Percentiles rank a stretch among this genome's conserved stretches.
Conservation (phyloP, 495 filamentous ascomycete genomes). For the Thozetella sp. region DNA sequence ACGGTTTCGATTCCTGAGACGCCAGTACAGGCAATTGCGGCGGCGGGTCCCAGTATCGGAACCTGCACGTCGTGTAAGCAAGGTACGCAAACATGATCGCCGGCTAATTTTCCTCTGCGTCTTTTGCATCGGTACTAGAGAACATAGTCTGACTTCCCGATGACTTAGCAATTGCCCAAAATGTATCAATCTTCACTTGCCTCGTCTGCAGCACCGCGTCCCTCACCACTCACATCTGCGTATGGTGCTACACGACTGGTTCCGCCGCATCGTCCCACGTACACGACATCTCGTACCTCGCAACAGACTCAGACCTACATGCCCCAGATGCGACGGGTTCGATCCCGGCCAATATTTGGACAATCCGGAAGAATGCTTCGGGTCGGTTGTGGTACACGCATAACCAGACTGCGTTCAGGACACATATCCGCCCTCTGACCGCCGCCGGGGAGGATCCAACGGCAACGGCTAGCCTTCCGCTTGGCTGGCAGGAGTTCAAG, state of each 20-base stretch:
- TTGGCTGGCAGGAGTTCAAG: conserved; percentile 6
- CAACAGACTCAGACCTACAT: conserved; percentile 7
- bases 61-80: background rate
- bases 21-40: background rate
- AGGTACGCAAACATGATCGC: background rate
- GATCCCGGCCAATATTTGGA: conserved; percentile 7
- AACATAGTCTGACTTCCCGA: background rate
- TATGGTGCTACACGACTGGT: conserved; percentile 12
- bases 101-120: background rate
- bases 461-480: background rate
- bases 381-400: conserved; percentile 10
- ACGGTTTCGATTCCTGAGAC: background rate
- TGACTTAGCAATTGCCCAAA: conserved; percentile 4
- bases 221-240: conserved; percentile 1
- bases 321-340: background rate
- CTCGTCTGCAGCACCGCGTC: conserved; percentile 8
- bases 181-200: conserved; percentile 10
- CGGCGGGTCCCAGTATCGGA: background rate
- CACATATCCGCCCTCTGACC: conserved; percentile 8
- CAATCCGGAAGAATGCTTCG: conserved; percentile 8
- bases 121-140: background rate
- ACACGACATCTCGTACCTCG: conserved; percentile 6
- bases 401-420: conserved; percentile 6
- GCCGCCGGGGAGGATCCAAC: background rate
- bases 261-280: background rate